Evolutionary conservation across 1,284 basidiomycete genomes (phyloP), one percentile per base, ranked within the genome.

Genomic region (Tilletia walkeri): DNA sequence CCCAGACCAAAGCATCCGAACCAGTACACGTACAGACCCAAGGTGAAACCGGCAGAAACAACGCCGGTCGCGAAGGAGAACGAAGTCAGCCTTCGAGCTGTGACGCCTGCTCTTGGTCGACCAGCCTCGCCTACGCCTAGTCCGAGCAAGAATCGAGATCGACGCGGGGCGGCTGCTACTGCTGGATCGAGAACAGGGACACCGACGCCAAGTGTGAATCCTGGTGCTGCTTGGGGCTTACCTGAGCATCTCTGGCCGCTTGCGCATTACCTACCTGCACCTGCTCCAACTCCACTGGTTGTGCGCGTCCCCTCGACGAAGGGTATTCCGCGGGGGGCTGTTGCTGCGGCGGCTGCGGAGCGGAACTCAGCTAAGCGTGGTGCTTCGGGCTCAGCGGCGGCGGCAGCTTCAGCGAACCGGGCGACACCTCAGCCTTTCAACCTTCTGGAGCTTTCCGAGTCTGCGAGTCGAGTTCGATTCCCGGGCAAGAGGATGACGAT

Each of bases 161-260:
- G 68, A 59, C 45, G 72, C 53, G 70, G 45, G 4, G 63, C 63
- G 41, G 24, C 24, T 34, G 67, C 66, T 24, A 54, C 4, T 41
- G 34, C 54, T 20, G 39, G 45, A 34, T 56, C 67, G 7, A 39
- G 53, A 69, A 88, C 89, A 73, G 88, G 89, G 89, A 87, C 66
- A 88, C 90, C 66, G 89, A 90, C 18, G 90, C 91, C 78, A 90
- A 91, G 36, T 34, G 18, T 38, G 80, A 88, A 89, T 38, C 86
- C 92, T 9, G 89, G 89, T 82, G 89, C 90, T 65, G 90, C 91
- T 61, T 97, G 94, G 94, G 88, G 90, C 72, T 86, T 99, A 65
- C 95, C 95, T 9, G 95, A 99, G 85, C 95, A 98, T 85, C 88
- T 99, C 53, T 88, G 90, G 0, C 92, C 95, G 81, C 90, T 96